Evolutionary conservation across 1,139 yeast species (phyloP).

Genomic region (Lodderomyces parapsilosis): DNA sequence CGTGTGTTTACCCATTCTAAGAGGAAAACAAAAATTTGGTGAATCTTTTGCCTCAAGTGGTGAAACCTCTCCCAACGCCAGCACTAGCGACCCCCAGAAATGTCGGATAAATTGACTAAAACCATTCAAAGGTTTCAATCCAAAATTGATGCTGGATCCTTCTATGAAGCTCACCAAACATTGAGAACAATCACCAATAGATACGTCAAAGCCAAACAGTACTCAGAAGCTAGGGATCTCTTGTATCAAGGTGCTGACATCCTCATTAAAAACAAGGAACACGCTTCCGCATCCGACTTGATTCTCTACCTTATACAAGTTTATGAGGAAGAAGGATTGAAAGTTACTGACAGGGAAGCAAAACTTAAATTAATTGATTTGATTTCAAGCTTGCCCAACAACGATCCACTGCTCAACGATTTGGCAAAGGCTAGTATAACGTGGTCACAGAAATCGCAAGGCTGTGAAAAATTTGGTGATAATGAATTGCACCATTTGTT

Average conservation of each 20-base stretch:
- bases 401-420: conserved; percentile 53
- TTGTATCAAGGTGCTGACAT: conserved; percentile 69
- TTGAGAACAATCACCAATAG: conserved; percentile 85
- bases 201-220: conserved; percentile 68
- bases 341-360: conserved; percentile 35
- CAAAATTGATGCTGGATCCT: conserved; percentile 72
- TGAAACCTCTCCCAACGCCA: neutral
- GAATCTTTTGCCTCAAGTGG: neutral
- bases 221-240: conserved; percentile 68
- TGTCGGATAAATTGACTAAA: conserved; percentile 50
- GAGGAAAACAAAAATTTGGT: too few relatives aligned
- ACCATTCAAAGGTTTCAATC: conserved; percentile 65
- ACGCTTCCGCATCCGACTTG: conserved; percentile 79
- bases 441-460: conserved; percentile 56
- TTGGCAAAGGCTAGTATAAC: conserved; percentile 60
- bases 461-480: conserved; percentile 62
- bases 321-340: conserved; percentile 49
- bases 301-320: conserved; percentile 72
- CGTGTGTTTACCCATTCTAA: too few relatives aligned
- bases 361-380: conserved; percentile 37
- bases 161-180: conserved; percentile 94
- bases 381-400: conserved; percentile 48
- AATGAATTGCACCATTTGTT: conserved; percentile 70
- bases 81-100: conserved; percentile 8
- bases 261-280: conserved; percentile 66